These are phyloP conservation scores for Suillus americanus DNA, from an alignment of 768 basidiomycete species.

Conservation along the genomic window DNA sequence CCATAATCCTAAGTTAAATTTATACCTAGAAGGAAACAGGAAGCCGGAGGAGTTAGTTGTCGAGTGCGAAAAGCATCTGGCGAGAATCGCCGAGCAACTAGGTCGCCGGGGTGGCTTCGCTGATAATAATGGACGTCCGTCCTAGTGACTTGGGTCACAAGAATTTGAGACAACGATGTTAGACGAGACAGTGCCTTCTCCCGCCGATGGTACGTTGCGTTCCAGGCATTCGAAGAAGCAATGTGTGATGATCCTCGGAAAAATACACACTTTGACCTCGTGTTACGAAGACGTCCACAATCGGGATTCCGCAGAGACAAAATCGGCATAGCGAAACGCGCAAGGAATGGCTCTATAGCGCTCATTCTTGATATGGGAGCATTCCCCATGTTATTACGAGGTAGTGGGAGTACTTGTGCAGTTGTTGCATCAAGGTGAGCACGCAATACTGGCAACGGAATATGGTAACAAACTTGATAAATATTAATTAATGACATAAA, in stretches of 20 bases:
- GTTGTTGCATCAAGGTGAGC: neutral
- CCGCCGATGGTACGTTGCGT: neutral
- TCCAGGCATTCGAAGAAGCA: neutral
- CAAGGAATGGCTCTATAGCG: neutral
- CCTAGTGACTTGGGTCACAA: neutral
- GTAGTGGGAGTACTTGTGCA: neutral
- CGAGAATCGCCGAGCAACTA: neutral
- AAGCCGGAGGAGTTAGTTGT: neutral
- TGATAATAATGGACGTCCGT: neutral
- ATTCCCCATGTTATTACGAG: neutral
- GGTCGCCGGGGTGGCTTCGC: neutral
- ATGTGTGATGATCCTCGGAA: neutral
- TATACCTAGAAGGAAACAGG: conserved; percentile 14
- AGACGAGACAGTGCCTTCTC: neutral
- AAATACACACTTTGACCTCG: neutral
- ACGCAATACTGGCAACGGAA: neutral
- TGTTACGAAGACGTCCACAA: neutral
- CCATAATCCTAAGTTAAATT: neutral
- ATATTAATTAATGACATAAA: neutral
- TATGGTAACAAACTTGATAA: neutral
- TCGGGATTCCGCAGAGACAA: neutral
- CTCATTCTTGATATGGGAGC: neutral
- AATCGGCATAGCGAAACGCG: neutral
- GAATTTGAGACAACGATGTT: neutral
- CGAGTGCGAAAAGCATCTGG: neutral